phyloP scores from a whole-genome alignment of 345 rosid genomes.

The Alliaria petiolata region DNA sequence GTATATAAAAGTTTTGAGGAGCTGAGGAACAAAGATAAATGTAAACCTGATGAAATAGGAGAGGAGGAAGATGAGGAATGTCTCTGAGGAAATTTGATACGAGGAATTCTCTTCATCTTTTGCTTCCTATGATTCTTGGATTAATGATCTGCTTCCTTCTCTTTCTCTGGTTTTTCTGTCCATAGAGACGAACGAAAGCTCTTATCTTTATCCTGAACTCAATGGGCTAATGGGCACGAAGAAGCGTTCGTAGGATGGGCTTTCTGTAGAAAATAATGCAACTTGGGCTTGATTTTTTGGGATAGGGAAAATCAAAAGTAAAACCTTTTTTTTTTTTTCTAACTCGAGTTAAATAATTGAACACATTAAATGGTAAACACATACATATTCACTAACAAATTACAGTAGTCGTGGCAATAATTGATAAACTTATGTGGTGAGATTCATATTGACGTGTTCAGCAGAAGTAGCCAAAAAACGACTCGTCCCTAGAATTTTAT shows the following conservation, averaged over 20 bases:
- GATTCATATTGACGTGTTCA: neutral
- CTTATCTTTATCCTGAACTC: slow-evolving; percentile 29
- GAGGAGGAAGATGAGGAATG: slow-evolving; percentile 34
- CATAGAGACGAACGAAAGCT: neutral
- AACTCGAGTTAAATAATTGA: too few species aligned
- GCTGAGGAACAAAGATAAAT: neutral
- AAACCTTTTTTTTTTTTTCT: too few species aligned
- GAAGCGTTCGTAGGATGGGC: neutral
- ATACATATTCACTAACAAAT: too few species aligned
- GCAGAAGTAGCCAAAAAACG: neutral
- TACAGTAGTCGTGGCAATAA: neutral
- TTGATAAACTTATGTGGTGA: neutral
- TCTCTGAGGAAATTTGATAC: slow-evolving; percentile 68
- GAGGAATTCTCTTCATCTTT: slow-evolving; percentile 60
- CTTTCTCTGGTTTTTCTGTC: neutral
- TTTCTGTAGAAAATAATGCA: neutral
- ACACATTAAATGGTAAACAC: too few species aligned
- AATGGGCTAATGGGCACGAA: slow-evolving; percentile 16
- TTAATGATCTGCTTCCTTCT: neutral
- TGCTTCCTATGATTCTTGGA: slow-evolving; percentile 13
- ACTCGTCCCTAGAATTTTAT: neutral
- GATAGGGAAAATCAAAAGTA: too few species aligned
- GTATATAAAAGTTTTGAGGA: neutral
- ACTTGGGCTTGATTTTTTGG: neutral
- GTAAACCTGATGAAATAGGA: slow-evolving; percentile 23